Conservation (phyloP, 768 basidiomycete species). For the Pleurotus citrinopileatus region DNA sequence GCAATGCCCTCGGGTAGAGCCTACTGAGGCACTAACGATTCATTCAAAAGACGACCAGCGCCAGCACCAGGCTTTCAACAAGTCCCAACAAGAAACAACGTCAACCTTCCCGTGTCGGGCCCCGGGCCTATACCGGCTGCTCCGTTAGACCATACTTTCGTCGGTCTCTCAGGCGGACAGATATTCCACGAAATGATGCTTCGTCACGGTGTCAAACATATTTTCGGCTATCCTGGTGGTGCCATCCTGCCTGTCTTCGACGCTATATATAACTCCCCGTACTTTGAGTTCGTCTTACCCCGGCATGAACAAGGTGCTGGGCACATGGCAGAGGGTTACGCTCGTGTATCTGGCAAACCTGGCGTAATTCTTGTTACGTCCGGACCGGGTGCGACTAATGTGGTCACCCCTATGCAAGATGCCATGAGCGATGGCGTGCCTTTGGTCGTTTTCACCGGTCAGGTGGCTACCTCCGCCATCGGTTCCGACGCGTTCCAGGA, state of each 20-base stretch:
- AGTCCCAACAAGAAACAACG: constrained; percentile 33
- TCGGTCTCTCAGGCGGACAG: constrained; percentile 93
- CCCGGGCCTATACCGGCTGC: constrained; percentile 41
- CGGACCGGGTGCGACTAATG: constrained; percentile 97
- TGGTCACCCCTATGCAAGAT: constrained; percentile 97
- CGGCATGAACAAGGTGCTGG: constrained; percentile 98
- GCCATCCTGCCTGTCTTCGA: constrained; percentile 99
- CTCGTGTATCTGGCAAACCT: constrained; percentile 94
- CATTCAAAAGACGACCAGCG: constrained; percentile 50
- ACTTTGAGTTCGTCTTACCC: constrained; percentile 94
- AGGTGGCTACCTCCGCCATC: constrained; percentile 98
- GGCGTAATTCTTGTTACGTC: constrained; percentile 98
- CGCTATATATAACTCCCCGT: constrained; percentile 93
- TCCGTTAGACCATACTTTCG: constrained; percentile 77
- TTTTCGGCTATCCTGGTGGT: constrained; percentile 98
- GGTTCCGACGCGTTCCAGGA: constrained; percentile 99
- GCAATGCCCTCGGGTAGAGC: constrained; percentile 4
- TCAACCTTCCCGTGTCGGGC: constrained; percentile 30
- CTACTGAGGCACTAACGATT: constrained; percentile 11
- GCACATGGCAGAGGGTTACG: constrained; percentile 99
- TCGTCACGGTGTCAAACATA: constrained; percentile 90
- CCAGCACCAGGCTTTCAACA: constrained; percentile 55
- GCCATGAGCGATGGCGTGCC: constrained; percentile 93
- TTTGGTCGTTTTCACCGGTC: constrained; percentile 92
- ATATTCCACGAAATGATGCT: constrained; percentile 99